Evolutionary conservation across 768 basidiomycete genomes (phyloP), one percentile per base, ranked within the genome.

Genomic region (Lentinula edodes): DNA sequence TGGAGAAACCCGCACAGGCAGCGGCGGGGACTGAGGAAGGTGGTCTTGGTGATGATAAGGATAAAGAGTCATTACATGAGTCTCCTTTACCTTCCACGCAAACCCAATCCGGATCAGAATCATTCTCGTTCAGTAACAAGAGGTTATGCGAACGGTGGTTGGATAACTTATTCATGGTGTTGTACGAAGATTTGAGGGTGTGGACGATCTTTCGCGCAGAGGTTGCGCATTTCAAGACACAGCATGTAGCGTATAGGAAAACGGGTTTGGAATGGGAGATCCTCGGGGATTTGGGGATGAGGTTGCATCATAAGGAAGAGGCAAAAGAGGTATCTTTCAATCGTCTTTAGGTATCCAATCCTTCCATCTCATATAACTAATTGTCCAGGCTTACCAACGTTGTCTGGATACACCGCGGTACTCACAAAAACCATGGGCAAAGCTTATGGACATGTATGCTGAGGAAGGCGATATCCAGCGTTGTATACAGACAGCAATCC

Each of bases 161-260:
- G 52, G 95, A 98, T 70, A 98, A 98, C 66, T 72, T 98, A 63
- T 99, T 96, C 78, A 98, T 97, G 94, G 95, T 98, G 3, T 77
- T 99, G 5, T 98, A 98, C 70, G 95, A 98, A 84, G 97, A 99
- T 72, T 79, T 99, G 42, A 87, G 97, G 15, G 91, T 99, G 4
- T 98, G 96, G 90, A 99, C 97, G 1, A 98, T 99, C 68, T 99
- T 96, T 85, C 85, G 97, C 23, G 96, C 97, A 2, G 97, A 98
- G 70, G 91, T 98, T 10, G 95, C 95, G 0, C 97, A 99, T 71
- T 99, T 97, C 84, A 98, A 97, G 71, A 95, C 94, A 2, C 96
- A 98, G 72, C 95, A 97, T 65, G 91, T 98, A 61, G 95, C 95
- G 0, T 99, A 99, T 72, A 87, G 94, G 62, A 98, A 98, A 78